A percentile compares a stretch with the other conserved stretches of the same genome.
phyloP scores from a whole-genome alignment of 768 basidiomycete genomes.

The Mrakia blollopis region DNA sequence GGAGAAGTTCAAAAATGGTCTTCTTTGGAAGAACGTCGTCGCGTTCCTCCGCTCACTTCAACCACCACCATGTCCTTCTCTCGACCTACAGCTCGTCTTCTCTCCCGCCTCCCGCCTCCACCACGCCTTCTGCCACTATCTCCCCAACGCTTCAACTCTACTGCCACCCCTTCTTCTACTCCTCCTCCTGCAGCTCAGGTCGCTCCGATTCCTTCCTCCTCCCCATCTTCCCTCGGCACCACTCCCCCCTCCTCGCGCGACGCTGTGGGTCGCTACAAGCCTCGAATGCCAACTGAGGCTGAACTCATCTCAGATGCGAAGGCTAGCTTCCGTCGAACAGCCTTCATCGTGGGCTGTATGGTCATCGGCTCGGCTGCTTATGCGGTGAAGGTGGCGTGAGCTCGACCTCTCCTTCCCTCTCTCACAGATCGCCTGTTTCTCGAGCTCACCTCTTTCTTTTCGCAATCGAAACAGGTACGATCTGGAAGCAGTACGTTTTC shows the following conservation, averaged over 20 bases:
- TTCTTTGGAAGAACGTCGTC: background rate
- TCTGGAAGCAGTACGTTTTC: background rate
- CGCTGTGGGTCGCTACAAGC: too few relatives aligned
- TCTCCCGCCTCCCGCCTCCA: background rate
- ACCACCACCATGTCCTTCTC: conserved; percentile 2
- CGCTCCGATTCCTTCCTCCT: background rate
- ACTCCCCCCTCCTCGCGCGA: too few relatives aligned
- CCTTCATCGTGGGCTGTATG: too few relatives aligned
- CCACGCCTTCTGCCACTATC: background rate
- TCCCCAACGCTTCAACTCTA: background rate
- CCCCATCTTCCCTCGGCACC: background rate
- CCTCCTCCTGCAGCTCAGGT: background rate
- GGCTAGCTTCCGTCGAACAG: too few relatives aligned
- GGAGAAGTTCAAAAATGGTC: background rate
- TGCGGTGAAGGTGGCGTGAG: too few relatives aligned
- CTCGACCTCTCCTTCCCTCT: background rate
- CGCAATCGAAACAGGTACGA: background rate
- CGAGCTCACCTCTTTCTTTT: background rate
- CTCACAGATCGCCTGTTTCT: background rate
- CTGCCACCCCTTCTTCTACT: background rate
- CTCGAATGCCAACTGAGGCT: too few relatives aligned
- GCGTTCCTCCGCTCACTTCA: background rate
- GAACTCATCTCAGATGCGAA: too few relatives aligned
- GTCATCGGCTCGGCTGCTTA: too few relatives aligned
- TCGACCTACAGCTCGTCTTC: background rate